These are phyloP conservation scores for Cyberlindnera bimundalis DNA, from an alignment of 805 yeast species.

Conservation along the genomic window DNA sequence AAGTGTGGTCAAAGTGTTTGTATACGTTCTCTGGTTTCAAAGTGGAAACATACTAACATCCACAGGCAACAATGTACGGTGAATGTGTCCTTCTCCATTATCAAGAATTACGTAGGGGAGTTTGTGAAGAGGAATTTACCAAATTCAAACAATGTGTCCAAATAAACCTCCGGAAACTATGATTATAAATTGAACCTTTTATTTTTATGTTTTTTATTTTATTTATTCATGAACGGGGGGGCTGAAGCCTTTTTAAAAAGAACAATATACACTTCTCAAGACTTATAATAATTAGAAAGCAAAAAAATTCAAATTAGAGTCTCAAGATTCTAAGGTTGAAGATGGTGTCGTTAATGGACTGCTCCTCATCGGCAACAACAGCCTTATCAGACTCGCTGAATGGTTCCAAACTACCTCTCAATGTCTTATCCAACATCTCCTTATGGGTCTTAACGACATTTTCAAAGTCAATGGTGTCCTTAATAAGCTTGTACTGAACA, in stretches of 20 bases:
- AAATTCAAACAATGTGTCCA: slow-evolving; percentile 15
- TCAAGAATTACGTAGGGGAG: slow-evolving; percentile 12
- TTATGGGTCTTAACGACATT: slow-evolving; percentile 60
- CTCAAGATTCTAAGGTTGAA: slow-evolving; percentile 76
- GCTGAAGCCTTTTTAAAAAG: too few relatives aligned
- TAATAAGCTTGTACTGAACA: slow-evolving; percentile 70
- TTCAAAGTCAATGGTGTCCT: slow-evolving; percentile 61
- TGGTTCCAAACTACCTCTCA: slow-evolving; percentile 52
- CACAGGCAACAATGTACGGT: slow-evolving; percentile 14
- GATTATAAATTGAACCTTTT: too few relatives aligned
- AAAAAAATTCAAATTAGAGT: slow-evolving; percentile 37
- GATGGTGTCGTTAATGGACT: slow-evolving; percentile 72
- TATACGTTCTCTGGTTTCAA: not conserved
- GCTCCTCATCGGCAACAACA: slow-evolving; percentile 86
- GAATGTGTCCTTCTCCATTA: slow-evolving; percentile 15
- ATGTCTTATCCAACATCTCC: slow-evolving; percentile 70
- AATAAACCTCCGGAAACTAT: slow-evolving; percentile 1
- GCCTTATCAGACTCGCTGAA: slow-evolving; percentile 41
- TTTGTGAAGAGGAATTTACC: slow-evolving; percentile 13
- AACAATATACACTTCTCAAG: not conserved
- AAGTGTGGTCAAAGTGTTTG: slow-evolving; percentile 14
- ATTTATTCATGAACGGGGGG: not conserved
- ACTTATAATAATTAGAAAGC: too few relatives aligned
- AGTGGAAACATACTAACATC: not conserved
- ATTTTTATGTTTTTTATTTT: not conserved